phyloP scores from a whole-genome alignment of 2,329 filamentous ascomycete genomes.

The Penicillium polonicum region DNA sequence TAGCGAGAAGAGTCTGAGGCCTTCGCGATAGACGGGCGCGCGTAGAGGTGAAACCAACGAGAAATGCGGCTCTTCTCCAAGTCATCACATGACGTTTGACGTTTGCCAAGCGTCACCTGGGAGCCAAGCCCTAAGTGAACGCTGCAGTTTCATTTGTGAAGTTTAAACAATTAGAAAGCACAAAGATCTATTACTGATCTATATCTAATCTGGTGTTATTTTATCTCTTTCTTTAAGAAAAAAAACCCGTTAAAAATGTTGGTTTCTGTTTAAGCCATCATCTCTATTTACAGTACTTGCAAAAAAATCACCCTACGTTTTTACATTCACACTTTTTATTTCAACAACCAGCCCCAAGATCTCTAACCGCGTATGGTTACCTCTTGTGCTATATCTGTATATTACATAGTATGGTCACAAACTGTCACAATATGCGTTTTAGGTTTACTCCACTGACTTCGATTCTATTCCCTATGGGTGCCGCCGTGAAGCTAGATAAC shows the following conservation, averaged over 20 bases:
- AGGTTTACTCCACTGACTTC: too few relatives aligned
- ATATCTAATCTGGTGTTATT: too few relatives aligned
- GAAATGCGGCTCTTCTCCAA: constrained; percentile 20
- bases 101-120: constrained; percentile 13
- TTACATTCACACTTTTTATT: too few relatives aligned
- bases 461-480: too few relatives aligned
- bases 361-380: too few relatives aligned
- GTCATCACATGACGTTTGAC: constrained; percentile 23
- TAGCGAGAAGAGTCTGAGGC: constrained; percentile 21
- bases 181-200: not conserved
- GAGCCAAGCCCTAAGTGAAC: constrained; percentile 5
- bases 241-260: too few relatives aligned
- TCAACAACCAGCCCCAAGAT: too few relatives aligned
- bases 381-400: too few relatives aligned
- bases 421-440: too few relatives aligned
- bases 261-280: not conserved
- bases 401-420: too few relatives aligned
- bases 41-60: constrained; percentile 11
- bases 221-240: not conserved
- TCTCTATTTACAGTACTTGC: not conserved
- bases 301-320: too few relatives aligned
- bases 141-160: not conserved
- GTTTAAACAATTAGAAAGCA: not conserved
- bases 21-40: constrained; percentile 15
- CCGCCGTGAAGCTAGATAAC: too few relatives aligned